A percentile compares a stretch with the other conserved stretches of the same genome.
These are phyloP conservation scores for Escovopsis sp. DNA, from an alignment of 2,329 filamentous ascomycete genomes.

Conservation along the genomic window DNA sequence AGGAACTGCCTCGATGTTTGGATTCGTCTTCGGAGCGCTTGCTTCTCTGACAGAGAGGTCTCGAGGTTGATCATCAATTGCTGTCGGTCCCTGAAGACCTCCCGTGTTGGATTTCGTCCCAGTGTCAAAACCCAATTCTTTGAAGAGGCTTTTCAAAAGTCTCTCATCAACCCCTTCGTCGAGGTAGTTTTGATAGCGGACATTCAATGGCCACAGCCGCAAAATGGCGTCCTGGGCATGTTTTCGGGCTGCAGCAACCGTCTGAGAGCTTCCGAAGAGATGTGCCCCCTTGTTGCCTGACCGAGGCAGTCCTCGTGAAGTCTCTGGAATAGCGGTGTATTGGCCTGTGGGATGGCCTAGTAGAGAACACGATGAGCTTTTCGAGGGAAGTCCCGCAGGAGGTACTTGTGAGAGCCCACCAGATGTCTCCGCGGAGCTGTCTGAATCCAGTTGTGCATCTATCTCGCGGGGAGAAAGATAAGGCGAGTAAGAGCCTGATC, in stretches of 20 bases:
- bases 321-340: no score
- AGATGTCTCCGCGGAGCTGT: background rate
- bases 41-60: background rate
- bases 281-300: background rate
- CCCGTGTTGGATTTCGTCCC: background rate
- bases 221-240: constrained; percentile 54
- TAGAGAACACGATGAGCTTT: background rate
- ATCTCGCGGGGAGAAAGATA: constrained; percentile 36
- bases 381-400: background rate
- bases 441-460: constrained; percentile 8
- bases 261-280: background rate
- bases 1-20: background rate
- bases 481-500: constrained; percentile 38
- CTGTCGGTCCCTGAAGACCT: background rate
- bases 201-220: constrained; percentile 47
- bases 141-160: constrained; percentile 50
- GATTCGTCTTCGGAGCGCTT: background rate
- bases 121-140: constrained; percentile 48
- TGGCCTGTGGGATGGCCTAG: background rate
- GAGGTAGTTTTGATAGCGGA: constrained; percentile 60
- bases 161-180: constrained; percentile 54
- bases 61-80: background rate
- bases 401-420: no score
- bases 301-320: background rate
- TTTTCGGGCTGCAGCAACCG: constrained; percentile 30